Conservation (phyloP, 805 yeast species). For the Torulaspora quercuum region DNA sequence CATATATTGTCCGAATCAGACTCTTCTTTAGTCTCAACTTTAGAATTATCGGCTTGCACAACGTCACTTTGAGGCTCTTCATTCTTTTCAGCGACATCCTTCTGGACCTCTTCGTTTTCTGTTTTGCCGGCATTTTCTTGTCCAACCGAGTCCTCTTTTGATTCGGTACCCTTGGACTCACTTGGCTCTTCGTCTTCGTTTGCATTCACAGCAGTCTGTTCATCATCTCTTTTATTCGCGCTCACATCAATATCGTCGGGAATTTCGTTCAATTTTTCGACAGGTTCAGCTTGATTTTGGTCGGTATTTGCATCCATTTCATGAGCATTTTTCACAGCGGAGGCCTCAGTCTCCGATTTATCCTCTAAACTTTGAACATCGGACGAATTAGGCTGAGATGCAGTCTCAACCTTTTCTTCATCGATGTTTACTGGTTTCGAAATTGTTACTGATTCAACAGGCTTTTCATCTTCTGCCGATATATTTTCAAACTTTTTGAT, state of each 20-base stretch:
- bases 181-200: conserved; percentile 7
- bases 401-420: not conserved
- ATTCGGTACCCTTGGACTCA: conserved; percentile 3
- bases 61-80: conserved; percentile 8
- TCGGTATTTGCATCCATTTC: not conserved
- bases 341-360: not conserved
- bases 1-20: too few species aligned
- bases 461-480: conserved; percentile 18
- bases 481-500: conserved; percentile 37
- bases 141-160: conserved; percentile 14
- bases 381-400: too few species aligned
- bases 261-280: too few species aligned
- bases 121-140: conserved; percentile 11
- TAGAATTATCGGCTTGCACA: conserved; percentile 6
- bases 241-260: too few species aligned
- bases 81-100: conserved; percentile 1
- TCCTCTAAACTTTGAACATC: too few species aligned
- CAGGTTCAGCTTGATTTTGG: conserved; percentile 1
- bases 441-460: conserved; percentile 1
- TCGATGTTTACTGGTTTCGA: conserved; percentile 1
- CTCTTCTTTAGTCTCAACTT: conserved; percentile 8
- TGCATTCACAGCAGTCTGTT: conserved; percentile 11
- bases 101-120: conserved; percentile 9
- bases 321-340: too few species aligned
- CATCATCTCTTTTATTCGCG: conserved; percentile 10